Conservation (phyloP, 805 yeast species). For the Sugiyamaella lignohabitans region DNA sequence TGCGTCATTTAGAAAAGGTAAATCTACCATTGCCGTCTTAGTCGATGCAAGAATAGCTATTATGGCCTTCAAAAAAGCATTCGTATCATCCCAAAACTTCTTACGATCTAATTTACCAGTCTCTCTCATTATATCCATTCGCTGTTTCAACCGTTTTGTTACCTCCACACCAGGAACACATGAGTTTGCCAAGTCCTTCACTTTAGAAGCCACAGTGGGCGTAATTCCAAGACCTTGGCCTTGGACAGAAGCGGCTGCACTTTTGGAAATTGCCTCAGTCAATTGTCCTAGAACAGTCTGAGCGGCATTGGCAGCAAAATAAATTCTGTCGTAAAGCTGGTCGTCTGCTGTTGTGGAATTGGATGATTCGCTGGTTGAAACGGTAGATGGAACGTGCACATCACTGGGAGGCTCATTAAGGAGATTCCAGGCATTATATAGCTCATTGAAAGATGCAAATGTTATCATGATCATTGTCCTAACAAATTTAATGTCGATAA, state of each 20-base stretch:
- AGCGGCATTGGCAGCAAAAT: slow-evolving; percentile 59
- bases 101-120: slow-evolving; percentile 48
- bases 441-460: slow-evolving; percentile 58
- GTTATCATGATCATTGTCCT: slow-evolving; percentile 56
- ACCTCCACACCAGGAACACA: slow-evolving; percentile 80
- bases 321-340: slow-evolving; percentile 58
- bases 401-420: slow-evolving; percentile 18
- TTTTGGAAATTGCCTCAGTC: slow-evolving; percentile 37
- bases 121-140: slow-evolving; percentile 47
- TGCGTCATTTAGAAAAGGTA: slow-evolving; percentile 72
- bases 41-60: slow-evolving; percentile 79
- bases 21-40: slow-evolving; percentile 71
- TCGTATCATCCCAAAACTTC: slow-evolving; percentile 79
- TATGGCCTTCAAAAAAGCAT: slow-evolving; percentile 72
- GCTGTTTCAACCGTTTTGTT: slow-evolving; percentile 55
- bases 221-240: slow-evolving; percentile 23
- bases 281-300: slow-evolving; percentile 72
- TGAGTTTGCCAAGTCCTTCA: slow-evolving; percentile 68
- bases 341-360: slow-evolving; percentile 54
- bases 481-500: slow-evolving; percentile 57
- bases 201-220: slow-evolving; percentile 50
- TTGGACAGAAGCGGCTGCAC: slow-evolving; percentile 35
- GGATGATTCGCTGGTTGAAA: too few relatives aligned
- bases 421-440: slow-evolving; percentile 56
- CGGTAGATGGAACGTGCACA: not conserved